Evolutionary conservation across 495 filamentous ascomycete species (phyloP), one percentile per base, ranked within the genome.

Genomic region (Acidomyces sp.): DNA sequence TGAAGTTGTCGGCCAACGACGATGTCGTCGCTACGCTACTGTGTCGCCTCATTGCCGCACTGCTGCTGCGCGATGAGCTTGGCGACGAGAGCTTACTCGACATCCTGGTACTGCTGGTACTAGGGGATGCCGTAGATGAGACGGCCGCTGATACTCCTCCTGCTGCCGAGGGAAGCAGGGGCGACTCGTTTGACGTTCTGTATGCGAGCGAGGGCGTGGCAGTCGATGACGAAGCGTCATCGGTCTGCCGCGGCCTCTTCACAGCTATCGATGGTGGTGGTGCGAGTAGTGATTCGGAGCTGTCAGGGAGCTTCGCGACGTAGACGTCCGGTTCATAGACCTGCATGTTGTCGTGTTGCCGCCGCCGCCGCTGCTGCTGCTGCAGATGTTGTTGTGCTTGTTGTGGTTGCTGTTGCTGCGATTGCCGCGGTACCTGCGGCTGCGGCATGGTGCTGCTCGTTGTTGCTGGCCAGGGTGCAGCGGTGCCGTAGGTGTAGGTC

Each of bases 41-140:
- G 34, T 56, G 48, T 25, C 57, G 54, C 49, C 55, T 56, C 56
- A 60, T 51, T 7, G 42, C 37, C 30, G 40, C 43, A 21, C 36
- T 39, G n/a, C n/a, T n/a, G n/a, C n/a, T n/a, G n/a, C n/a, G n/a
- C 33, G 43, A 46, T 1, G 43, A 43, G 4, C 18, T 9, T 15
- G 33, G 43, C 39, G 48, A 46, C 39, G 48, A 46, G 12, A 34
- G 37, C 24, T 51, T 27, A 41, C 38, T 46, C 42, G 43, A 51
- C 25, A 39, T 41, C 25, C 40, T 49, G 7, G 49, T 43, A 32
- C 47, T 35, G 3, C 41, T 37, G 19, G 41, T 46, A 13, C 31
- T 31, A 18, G 24, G 33, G 11, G 26, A 10, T 28, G n/a, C 22
- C 26, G 2, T 1, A n/a, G n/a, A n/a, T n/a, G n/a, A n/a, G n/a